These are phyloP conservation scores for Gynostemma pentaphyllum DNA, from an alignment of 306 rosid genomes.

Conservation along the genomic window DNA sequence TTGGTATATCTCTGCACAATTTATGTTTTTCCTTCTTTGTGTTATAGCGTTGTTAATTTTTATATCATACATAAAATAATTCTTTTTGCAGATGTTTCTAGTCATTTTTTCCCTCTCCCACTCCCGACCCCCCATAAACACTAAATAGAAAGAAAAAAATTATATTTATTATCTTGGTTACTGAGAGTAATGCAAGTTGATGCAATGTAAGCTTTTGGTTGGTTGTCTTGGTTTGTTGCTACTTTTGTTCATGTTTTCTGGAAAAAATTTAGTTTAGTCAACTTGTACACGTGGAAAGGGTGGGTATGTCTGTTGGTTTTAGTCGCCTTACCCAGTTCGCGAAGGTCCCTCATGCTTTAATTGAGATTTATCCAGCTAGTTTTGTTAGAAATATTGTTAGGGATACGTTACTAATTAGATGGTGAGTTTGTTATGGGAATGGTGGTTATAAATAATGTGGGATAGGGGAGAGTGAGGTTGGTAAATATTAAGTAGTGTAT, in stretches of 20 bases:
- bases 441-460: too few relatives aligned
- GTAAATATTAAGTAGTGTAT: too few relatives aligned
- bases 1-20: slow-evolving; percentile 38
- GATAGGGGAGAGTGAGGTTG: too few relatives aligned
- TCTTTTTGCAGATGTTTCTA: neutral
- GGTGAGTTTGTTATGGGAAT: too few relatives aligned
- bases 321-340: neutral
- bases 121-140: neutral
- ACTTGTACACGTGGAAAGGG: neutral
- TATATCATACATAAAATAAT: neutral
- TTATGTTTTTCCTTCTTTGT: slow-evolving; percentile 9
- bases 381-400: too few relatives aligned
- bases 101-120: neutral
- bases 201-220: neutral
- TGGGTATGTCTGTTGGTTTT: neutral
- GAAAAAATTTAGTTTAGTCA: neutral
- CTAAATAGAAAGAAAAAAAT: neutral
- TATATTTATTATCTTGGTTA: neutral
- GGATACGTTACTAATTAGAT: too few relatives aligned
- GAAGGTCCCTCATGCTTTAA: neutral
- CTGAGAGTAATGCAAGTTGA: neutral
- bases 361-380: too few relatives aligned
- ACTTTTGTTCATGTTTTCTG: neutral
- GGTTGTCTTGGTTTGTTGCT: neutral
- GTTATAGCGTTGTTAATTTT: neutral